Conservation (phyloP, 2,329 filamentous ascomycete genomes). For the Aspergillus viridinutans region DNA sequence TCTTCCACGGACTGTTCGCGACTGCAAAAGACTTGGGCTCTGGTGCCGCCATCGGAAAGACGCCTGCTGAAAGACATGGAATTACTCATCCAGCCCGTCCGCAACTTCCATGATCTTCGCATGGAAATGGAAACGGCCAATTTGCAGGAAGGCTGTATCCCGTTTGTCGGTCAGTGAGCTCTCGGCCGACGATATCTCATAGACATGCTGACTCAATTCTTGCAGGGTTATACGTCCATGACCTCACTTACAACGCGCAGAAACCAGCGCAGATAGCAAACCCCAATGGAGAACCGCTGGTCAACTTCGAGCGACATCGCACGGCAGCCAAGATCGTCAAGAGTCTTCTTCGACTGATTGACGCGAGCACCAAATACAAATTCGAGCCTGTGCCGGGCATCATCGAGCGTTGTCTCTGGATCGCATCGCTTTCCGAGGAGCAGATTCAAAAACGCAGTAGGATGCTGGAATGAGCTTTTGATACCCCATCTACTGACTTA, state of each 20-base stretch:
- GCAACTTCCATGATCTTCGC: conserved; percentile 60
- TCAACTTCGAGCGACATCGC: conserved; percentile 65
- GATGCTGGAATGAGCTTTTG: conserved; percentile 34
- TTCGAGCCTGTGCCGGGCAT: conserved; percentile 56
- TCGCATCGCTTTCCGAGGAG: conserved; percentile 56
- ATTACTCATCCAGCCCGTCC: conserved; percentile 56
- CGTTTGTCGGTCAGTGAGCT: conserved; percentile 54
- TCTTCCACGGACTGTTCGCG: conserved; percentile 57
- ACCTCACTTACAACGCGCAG: conserved; percentile 64
- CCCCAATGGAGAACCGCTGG: conserved; percentile 49
- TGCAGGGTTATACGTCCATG: conserved; percentile 59
- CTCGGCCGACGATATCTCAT: neutral
- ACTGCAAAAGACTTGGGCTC: conserved; percentile 55
- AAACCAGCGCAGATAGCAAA: conserved; percentile 57
- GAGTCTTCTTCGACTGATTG: conserved; percentile 58
- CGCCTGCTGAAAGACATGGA: conserved; percentile 57
- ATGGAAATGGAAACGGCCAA: conserved; percentile 60
- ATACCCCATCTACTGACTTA: conserved; percentile 4
- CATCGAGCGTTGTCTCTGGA: conserved; percentile 61
- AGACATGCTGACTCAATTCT: conserved; percentile 1
- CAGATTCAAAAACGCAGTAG: conserved; percentile 50
- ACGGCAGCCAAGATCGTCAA: conserved; percentile 64
- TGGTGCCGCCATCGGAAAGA: conserved; percentile 53
- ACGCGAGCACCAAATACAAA: conserved; percentile 59
- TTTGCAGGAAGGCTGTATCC: conserved; percentile 59